Conservation (phyloP, 495 filamentous ascomycete species). For the Penicillium salamii region DNA sequence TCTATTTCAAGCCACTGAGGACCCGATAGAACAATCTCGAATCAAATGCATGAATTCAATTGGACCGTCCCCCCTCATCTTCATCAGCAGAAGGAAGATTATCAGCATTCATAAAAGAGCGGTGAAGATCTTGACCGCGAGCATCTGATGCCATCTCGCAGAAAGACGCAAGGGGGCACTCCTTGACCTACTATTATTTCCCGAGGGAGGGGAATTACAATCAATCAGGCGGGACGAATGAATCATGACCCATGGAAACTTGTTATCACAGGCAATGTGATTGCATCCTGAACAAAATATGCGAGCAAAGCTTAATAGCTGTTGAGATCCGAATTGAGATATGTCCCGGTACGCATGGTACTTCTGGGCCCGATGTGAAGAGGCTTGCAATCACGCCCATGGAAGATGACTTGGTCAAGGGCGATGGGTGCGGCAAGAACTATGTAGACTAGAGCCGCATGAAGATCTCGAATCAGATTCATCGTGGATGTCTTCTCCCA, state of each 20-base stretch:
- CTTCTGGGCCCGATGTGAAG: not conserved
- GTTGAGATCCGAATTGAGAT: not conserved
- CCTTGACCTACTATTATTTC: not conserved
- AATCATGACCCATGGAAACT: not conserved
- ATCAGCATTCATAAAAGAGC: slow-evolving; percentile 15
- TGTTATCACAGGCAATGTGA: not conserved
- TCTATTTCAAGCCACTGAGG: not conserved
- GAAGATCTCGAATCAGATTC: slow-evolving; percentile 1
- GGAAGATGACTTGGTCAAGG: not conserved
- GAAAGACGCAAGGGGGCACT: slow-evolving; percentile 21
- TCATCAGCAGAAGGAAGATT: not conserved
- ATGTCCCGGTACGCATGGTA: not conserved
- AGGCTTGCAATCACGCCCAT: not conserved
- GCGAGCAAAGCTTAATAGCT: slow-evolving; percentile 6
- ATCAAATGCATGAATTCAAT: not conserved
- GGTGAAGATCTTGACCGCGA: slow-evolving; percentile 14
- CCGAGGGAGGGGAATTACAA: not conserved
- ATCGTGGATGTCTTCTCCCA: not conserved
- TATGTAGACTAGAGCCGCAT: slow-evolving; percentile 11
- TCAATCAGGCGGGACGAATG: not conserved
- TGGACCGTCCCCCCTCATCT: not conserved
- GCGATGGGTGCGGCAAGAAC: not conserved
- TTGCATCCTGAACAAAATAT: not conserved
- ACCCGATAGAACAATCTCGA: not conserved
- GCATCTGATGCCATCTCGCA: slow-evolving; percentile 22